Evolutionary conservation across 805 yeast species (phyloP), one percentile per base, ranked within the genome.

Genomic region (Metschnikowia hibisci): DNA sequence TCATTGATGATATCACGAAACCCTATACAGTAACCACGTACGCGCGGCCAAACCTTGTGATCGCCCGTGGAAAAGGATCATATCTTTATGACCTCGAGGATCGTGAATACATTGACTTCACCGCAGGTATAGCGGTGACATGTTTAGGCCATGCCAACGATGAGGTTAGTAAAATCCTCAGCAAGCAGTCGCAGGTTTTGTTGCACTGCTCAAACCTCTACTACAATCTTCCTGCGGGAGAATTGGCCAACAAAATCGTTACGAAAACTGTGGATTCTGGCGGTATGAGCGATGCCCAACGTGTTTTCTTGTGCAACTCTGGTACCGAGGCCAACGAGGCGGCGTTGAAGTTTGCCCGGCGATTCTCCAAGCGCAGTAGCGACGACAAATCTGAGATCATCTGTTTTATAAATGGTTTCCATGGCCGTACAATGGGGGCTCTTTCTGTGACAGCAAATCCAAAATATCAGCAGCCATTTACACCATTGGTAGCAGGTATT

Each of bases 91-190:
- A 93, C 62, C 64, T 84, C 38, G 88, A 87, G 54, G 84, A 84
- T 47, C 74, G 79, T 31, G 76, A 83, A 60, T 93, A 83, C 58
- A 74, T 93, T 39, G 99, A 93, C 61, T 91, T 93, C 65, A 82
- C 91, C 1, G 89, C 97, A 2, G 99, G 99, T 41, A 91, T 93
- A 53, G 98, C 99, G 1, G 99, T 93, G 12, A 91, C 96, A n/a
- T 83, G 87, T 1, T 70, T 93, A 50, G 99, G 99, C 2, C 98
- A 93, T 60, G 71, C 89, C 20, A 77, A 93, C 54, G 80, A 81
- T 4, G 83, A 81, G 48, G 76, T 93, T 29, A 77, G 95, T 6
- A 69, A 83, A 42, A 78, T 93, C 47, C 61, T 89, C 48, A 63
- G 66, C 44, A 84, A 84, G 33, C 99, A 93, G 66, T 79, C 89